phyloP scores from a whole-genome alignment of 2,329 filamentous ascomycete species.

The Sclerotinia sclerotiorum region DNA sequence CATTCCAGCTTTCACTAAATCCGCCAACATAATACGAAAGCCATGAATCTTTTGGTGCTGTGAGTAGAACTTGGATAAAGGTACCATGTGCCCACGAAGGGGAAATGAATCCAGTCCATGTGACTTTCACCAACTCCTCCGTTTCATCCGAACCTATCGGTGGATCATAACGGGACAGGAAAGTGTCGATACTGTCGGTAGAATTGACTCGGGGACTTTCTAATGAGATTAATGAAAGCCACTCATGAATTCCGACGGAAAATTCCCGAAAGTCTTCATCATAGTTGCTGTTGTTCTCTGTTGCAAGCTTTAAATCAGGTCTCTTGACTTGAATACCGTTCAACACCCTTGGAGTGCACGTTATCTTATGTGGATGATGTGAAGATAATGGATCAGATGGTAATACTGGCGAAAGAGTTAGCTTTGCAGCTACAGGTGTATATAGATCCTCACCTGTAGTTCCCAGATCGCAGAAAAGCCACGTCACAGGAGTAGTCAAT shows the following conservation, averaged over 20 bases:
- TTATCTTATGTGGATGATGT: slow-evolving; percentile 48
- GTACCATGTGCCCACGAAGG: slow-evolving; percentile 52
- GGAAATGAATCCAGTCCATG: slow-evolving; percentile 60
- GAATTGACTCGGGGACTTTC: slow-evolving; percentile 61
- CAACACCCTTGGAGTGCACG: slow-evolving; percentile 39
- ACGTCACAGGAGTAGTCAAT: slow-evolving; percentile 64
- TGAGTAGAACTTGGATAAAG: slow-evolving; percentile 48
- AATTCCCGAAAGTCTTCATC: slow-evolving; percentile 60
- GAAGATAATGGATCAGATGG: slow-evolving; percentile 51
- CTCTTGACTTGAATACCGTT: slow-evolving; percentile 38
- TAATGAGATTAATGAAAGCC: slow-evolving; percentile 67
- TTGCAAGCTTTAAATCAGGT: slow-evolving; percentile 37
- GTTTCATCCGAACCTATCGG: slow-evolving; percentile 43
- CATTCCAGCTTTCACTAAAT: slow-evolving; percentile 49
- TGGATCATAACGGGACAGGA: slow-evolving; percentile 65
- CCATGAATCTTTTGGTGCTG: slow-evolving; percentile 52
- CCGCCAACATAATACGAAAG: slow-evolving; percentile 55
- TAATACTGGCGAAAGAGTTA: slow-evolving; percentile 43
- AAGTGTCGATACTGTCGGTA: slow-evolving; percentile 63
- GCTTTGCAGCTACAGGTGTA: slow-evolving; percentile 19
- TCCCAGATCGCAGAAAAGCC: slow-evolving; percentile 72
- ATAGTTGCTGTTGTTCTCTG: slow-evolving; percentile 41
- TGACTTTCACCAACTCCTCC: slow-evolving; percentile 49
- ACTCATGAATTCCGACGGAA: slow-evolving; percentile 68
- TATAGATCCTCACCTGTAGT: slow-evolving; percentile 45